phyloP scores from a whole-genome alignment of 1,139 yeast genomes.

The Yamadazyma songkhlaensis region DNA sequence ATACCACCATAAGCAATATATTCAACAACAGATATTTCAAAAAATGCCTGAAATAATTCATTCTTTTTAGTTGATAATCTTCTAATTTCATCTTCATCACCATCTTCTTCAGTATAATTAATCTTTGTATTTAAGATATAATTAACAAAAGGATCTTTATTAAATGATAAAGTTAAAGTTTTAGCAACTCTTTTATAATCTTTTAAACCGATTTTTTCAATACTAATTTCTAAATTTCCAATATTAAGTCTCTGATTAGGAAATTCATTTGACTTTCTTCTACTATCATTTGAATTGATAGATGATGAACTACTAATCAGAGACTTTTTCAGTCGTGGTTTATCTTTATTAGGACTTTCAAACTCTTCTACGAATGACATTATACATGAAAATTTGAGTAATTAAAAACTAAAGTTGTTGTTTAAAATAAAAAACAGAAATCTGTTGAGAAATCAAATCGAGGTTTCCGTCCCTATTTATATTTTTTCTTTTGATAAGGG shows the following conservation, averaged over 20 bases:
- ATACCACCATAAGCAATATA: constrained; percentile 32
- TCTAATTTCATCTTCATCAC: constrained; percentile 13
- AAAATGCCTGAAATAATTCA: constrained; percentile 35
- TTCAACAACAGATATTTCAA: constrained; percentile 36
- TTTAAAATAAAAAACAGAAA: background rate
- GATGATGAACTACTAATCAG: constrained; percentile 21
- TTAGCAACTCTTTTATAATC: constrained; percentile 40
- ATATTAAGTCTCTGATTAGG: constrained; percentile 17
- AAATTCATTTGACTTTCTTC: constrained; percentile 4
- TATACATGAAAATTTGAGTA: constrained; percentile 15
- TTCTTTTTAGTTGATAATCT: constrained; percentile 24
- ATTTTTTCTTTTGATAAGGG: no score
- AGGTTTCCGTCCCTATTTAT: no score
- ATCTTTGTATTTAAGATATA: constrained; percentile 35
- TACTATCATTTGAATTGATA: constrained; percentile 1
- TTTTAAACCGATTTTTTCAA: constrained; percentile 28
- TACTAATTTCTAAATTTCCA: constrained; percentile 25
- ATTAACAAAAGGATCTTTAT: constrained; percentile 41
- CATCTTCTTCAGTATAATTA: constrained; percentile 14
- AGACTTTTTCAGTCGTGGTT: constrained; percentile 46
- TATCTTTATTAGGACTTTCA: constrained; percentile 31
- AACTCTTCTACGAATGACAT: constrained; percentile 34
- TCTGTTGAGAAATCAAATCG: no score
- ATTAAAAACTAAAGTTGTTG: background rate
- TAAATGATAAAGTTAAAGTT: constrained; percentile 37